Evolutionary conservation across 192 early-diverging fungal genomes (phyloP).

Genomic region (Chytriomyces sp.): DNA sequence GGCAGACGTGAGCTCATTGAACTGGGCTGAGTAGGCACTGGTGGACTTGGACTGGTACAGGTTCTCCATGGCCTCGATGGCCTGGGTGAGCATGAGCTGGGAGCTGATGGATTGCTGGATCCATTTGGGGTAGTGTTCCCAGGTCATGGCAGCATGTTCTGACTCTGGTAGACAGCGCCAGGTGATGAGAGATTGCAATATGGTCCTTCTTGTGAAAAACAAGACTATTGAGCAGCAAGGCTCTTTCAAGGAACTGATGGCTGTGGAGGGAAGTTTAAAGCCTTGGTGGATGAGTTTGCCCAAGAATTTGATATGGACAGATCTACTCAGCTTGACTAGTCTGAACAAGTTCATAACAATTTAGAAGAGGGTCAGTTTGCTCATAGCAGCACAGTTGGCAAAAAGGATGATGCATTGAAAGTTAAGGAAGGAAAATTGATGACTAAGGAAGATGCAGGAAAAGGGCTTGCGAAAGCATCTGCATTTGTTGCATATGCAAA

Average conservation of each 20-base stretch:
- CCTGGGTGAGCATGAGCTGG: too few species aligned
- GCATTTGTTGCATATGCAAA: conserved; percentile 73
- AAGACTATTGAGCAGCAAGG: conserved; percentile 41
- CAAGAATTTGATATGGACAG: neutral
- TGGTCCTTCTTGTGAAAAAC: conserved; percentile 37
- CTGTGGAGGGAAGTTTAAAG: neutral
- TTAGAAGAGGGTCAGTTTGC: neutral
- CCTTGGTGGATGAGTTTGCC: conserved; percentile 7
- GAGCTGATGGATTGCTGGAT: too few species aligned
- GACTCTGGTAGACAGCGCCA: too few species aligned
- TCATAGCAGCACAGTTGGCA: neutral
- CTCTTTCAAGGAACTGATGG: conserved; percentile 31
- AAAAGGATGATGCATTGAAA: neutral
- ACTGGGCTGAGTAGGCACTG: too few species aligned
- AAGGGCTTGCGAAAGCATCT: conserved; percentile 68
- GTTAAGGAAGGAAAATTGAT: conserved; percentile 48
- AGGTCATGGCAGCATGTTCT: too few species aligned
- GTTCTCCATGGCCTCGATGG: too few species aligned
- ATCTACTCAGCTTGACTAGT: neutral
- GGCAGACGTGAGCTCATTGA: too few species aligned
- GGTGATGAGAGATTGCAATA: conserved; percentile 29
- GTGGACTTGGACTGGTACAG: too few species aligned
- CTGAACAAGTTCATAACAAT: neutral
- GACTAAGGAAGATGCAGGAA: conserved; percentile 68
- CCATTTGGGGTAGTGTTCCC: too few species aligned